Conservation (phyloP, 2,329 filamentous ascomycete species). For the Graphilbum sp. region DNA sequence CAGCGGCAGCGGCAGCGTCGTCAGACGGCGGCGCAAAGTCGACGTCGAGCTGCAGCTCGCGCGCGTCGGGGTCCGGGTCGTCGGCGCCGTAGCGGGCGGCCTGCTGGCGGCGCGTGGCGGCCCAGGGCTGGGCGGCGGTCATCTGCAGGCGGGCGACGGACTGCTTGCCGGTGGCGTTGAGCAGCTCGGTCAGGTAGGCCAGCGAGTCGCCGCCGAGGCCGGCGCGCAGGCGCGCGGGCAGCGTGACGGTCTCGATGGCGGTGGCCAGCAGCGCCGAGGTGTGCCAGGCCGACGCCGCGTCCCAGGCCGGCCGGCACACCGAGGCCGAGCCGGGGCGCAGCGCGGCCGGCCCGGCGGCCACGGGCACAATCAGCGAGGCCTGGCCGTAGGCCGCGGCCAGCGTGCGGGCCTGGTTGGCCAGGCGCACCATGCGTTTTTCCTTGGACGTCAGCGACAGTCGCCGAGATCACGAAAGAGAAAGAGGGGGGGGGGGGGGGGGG, state of each 20-base stretch:
- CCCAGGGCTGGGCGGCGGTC: conserved; percentile 28
- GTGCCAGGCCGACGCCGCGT: conserved; percentile 59
- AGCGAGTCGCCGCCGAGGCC: conserved; percentile 25
- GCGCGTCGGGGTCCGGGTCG: conserved; percentile 12
- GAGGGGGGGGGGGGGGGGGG: too few relatives aligned
- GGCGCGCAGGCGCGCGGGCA: conserved; percentile 54
- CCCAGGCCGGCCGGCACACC: conserved; percentile 25
- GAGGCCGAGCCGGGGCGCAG: conserved; percentile 25
- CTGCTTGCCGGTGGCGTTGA: conserved; percentile 66
- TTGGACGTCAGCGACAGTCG: too few relatives aligned
- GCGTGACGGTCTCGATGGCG: conserved; percentile 60
- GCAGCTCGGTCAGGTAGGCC: conserved; percentile 43
- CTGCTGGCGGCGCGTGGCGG: background rate
- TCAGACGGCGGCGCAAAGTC: conserved; percentile 24
- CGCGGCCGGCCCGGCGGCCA: conserved; percentile 45
- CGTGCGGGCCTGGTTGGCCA: conserved; percentile 60
- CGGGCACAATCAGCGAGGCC: conserved; percentile 62
- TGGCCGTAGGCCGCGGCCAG: conserved; percentile 52
- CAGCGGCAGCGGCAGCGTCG: too few relatives aligned
- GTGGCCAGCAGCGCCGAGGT: conserved; percentile 59
- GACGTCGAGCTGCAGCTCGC: conserved; percentile 19
- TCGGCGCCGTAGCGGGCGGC: conserved; percentile 10
- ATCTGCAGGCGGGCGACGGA: conserved; percentile 61
- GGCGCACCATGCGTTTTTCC: conserved; percentile 46
- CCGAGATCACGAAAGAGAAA: too few relatives aligned